Percentiles rank a stretch among this genome's conserved stretches.
These are phyloP conservation scores for Mucor saturninus DNA, from an alignment of 371 early-diverging fungal species.

Conservation along the genomic window DNA sequence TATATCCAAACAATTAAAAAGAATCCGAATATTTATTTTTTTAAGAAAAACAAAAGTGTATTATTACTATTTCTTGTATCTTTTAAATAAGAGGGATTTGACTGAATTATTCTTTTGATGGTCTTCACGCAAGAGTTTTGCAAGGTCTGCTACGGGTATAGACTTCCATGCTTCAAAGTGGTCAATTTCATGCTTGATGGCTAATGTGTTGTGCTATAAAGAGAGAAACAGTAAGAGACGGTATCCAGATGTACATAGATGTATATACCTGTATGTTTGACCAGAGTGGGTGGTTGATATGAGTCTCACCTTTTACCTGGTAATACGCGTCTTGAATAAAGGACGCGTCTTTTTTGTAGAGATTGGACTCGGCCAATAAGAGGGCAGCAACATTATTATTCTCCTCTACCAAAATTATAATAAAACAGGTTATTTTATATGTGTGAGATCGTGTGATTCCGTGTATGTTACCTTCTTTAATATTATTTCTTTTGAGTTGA, in stretches of 20 bases:
- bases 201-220: slow-evolving; percentile 18
- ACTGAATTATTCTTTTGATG: slow-evolving; percentile 20
- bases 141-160: slow-evolving; percentile 35
- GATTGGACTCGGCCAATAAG: not conserved
- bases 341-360: slow-evolving; percentile 38
- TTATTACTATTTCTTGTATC: not conserved
- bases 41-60: no score
- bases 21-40: no score
- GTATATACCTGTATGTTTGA: slow-evolving; percentile 29
- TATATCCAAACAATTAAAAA: no score
- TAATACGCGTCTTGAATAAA: slow-evolving; percentile 36
- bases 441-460: not conserved
- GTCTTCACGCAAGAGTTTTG: slow-evolving; percentile 29
- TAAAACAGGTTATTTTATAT: not conserved
- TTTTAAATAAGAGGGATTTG: slow-evolving; percentile 18
- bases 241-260: not conserved
- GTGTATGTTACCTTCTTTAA: slow-evolving; percentile 27
- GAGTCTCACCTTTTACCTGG: slow-evolving; percentile 20
- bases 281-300: slow-evolving; percentile 29
- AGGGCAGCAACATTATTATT: not conserved
- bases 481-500: slow-evolving; percentile 28
- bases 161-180: slow-evolving; percentile 42
- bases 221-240: not conserved
- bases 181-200: slow-evolving; percentile 39
- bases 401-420: not conserved